Evolutionary conservation across 768 basidiomycete species (phyloP), one percentile per base, ranked within the genome.

Genomic region (Daedalea quercina): DNA sequence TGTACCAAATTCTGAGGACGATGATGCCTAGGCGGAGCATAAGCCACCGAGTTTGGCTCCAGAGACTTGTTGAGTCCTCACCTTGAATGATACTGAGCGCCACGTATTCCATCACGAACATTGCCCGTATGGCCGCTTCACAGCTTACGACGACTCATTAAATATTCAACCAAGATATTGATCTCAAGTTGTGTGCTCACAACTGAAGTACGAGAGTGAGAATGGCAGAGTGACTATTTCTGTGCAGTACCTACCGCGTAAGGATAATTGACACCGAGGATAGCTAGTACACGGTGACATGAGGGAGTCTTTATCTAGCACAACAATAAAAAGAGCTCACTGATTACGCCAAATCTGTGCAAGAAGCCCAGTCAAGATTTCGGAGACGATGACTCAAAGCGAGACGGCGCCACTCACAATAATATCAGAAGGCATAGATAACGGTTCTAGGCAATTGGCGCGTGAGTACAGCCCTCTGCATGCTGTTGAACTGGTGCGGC

Each of bases 1-100:
- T 54, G 40, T 59, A 57, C 54, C 60, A 62, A 13, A 59, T 59
- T 9, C 60, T 58, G 22, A 62, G 48, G 19, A 62, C 60, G 31
- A 62, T 55, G 49, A 62, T 55, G 12, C 56, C 60, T 60, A n/a
- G n/a, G n/a, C n/a, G n/a, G n/a, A n/a, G n/a, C n/a, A n/a, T n/a
- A n/a, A n/a, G n/a, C n/a, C n/a, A n/a, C n/a, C n/a, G n/a, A n/a
- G n/a, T n/a, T n/a, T n/a, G n/a, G n/a, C n/a, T n/a, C n/a, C n/a
- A n/a, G n/a, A n/a, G 31, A 17, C n/a, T 49, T 6, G 35, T 35
- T 13, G 12, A 28, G 15, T 25, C 13, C 54, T 25, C 20, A 57
- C 58, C 55, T 50, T 61, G 55, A 4, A 56, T 53, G 17, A 57
- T 23, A 11, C 51, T 53, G 15, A 58, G 24, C 3, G 44, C 55